Base-by-base conservation (phyloP, 2,329 filamentous ascomycete genomes). In the Arthroderma uncinatum region DNA sequence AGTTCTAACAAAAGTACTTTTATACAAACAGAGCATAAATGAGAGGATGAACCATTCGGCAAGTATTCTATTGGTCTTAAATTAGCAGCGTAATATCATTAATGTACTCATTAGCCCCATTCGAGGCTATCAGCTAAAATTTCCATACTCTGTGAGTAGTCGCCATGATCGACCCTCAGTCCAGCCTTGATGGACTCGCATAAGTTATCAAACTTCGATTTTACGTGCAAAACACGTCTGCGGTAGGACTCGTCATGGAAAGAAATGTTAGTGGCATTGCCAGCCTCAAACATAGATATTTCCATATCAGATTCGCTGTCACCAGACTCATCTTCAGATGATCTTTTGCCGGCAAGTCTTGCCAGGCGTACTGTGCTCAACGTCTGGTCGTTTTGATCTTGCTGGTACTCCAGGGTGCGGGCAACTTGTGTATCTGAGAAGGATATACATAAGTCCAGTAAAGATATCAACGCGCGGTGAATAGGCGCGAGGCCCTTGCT, bases 101-200 rank as follows among this genome's bases (percentile, higher is more conserved):
- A 14, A 44, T 33, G 21, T 21, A 25, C 3, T 2, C 33, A 25
- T 12, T 30, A 65, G 54, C 69, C 68, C 71, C 71, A 74, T 54
- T 91, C 86, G 47, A 95, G 70, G 75, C 86, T 87, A 69, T 95
- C 89, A 0, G 87, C 89, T 59, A 95, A 68, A 59, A 86, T 82
- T 70, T 93, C 88, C 86, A 90, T 92, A 67, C 84, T 80, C 66
- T 65, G 78, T 28, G 82, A 82, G 52, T 86, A 85, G 34, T 85
- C 86, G 63, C 90, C 80, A 53, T 88, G 84, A 8, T 93, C 82
- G 8, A 86, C 85, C 56, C 85, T 81, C 61, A 96, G 68, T 0
- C 87, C 89, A 53, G 84, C 82, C 1, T 79, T 79, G 12, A 93
- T 77, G 68, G 95, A 95, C 0, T 79, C 75, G 28, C 90, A 65